These are phyloP conservation scores for Silene conica DNA, from an alignment of 148 eudicot genomes.

Conservation along the genomic window DNA sequence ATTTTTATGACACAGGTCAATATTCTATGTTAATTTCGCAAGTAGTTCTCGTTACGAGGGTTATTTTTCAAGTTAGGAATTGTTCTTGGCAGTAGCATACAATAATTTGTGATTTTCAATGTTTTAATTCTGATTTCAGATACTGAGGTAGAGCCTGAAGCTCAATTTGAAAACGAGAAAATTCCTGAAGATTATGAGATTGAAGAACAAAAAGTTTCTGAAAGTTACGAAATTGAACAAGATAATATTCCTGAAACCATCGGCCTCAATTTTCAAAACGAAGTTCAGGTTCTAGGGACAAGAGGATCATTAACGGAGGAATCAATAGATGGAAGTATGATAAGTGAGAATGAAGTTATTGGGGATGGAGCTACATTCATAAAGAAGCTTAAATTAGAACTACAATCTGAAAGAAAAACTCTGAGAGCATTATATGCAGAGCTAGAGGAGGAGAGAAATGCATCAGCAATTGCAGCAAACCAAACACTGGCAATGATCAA, in stretches of 20 bases:
- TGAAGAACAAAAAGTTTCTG: slow-evolving; percentile 10
- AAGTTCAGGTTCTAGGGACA: slow-evolving; percentile 39
- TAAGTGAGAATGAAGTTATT: slow-evolving; percentile 51
- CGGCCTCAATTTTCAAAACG: slow-evolving; percentile 51
- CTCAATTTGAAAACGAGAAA: slow-evolving; percentile 17
- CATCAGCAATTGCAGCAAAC: slow-evolving; percentile 79
- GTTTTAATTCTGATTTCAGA: slow-evolving; percentile 31
- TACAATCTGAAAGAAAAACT: slow-evolving; percentile 59
- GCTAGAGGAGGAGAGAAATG: slow-evolving; percentile 89
- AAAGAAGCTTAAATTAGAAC: slow-evolving; percentile 51
- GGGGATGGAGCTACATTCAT: slow-evolving; percentile 36
- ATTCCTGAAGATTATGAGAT: slow-evolving; percentile 27
- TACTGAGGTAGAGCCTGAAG: slow-evolving; percentile 33
- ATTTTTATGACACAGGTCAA: not conserved
- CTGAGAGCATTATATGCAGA: slow-evolving; percentile 56
- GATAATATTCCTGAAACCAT: slow-evolving; percentile 68
- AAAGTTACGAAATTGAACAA: slow-evolving; percentile 42
- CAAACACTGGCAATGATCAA: slow-evolving; percentile 99
- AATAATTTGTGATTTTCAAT: not conserved
- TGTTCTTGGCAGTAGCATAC: not conserved
- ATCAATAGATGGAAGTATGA: slow-evolving; percentile 59
- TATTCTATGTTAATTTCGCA: not conserved
- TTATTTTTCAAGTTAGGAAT: not conserved
- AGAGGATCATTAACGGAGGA: slow-evolving; percentile 56
- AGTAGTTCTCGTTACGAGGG: too few relatives aligned